Conservation (phyloP, 306 rosid genomes). For the Benincasa hispida region DNA sequence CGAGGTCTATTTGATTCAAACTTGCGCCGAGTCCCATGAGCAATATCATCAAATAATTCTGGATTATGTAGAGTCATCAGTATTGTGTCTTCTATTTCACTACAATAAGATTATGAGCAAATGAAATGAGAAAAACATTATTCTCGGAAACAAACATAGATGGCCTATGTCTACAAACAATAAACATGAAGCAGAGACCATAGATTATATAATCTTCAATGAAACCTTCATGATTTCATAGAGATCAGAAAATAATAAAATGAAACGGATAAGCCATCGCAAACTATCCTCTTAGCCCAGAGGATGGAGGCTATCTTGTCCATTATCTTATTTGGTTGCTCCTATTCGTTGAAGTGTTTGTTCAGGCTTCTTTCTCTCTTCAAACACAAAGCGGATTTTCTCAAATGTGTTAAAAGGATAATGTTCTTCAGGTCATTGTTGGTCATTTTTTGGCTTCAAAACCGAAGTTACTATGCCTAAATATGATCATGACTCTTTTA, state of each 20-base stretch:
- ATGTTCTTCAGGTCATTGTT: neutral
- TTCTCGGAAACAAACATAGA: neutral
- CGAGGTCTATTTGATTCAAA: conserved; percentile 87
- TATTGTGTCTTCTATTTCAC: conserved; percentile 79
- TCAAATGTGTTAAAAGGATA: neutral
- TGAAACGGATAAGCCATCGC: neutral
- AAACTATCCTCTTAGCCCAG: neutral
- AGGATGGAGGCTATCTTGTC: neutral
- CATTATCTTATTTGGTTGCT: neutral
- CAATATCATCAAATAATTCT: conserved; percentile 79
- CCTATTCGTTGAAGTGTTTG: neutral
- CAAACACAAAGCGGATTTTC: neutral
- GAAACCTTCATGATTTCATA: neutral
- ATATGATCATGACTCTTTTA: neutral
- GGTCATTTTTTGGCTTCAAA: neutral
- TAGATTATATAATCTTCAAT: neutral
- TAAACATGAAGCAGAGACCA: conserved; percentile 4
- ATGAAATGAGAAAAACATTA: neutral
- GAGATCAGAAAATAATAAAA: neutral
- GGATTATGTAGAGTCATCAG: conserved; percentile 78
- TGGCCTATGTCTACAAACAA: neutral
- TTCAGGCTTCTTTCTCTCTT: neutral
- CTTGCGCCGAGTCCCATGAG: conserved; percentile 63
- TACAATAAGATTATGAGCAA: conserved; percentile 18
- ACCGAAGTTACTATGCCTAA: neutral